phyloP scores from a whole-genome alignment of 2,329 filamentous ascomycete species.

The Lasiodiplodia sp. region DNA sequence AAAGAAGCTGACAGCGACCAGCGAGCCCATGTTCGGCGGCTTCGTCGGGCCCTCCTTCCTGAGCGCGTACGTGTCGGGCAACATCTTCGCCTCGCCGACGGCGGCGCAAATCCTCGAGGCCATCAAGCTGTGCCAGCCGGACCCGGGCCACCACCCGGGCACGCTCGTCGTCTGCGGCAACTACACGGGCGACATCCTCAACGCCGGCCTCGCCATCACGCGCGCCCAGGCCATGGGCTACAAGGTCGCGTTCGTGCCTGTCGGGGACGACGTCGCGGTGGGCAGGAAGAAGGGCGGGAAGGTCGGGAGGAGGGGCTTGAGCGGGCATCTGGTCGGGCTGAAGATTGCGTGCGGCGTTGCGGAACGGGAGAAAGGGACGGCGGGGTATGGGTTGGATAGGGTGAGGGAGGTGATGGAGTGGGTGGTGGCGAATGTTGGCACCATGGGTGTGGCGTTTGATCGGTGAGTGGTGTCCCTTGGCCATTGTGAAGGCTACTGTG shows the following conservation, averaged over 20 bases:
- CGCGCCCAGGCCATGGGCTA: conserved; percentile 64
- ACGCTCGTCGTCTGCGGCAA: conserved; percentile 69
- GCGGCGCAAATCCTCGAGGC: conserved; percentile 69
- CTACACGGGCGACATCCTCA: conserved; percentile 70
- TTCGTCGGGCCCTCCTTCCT: conserved; percentile 70
- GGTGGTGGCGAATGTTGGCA: conserved; percentile 44
- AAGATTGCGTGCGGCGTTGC: conserved; percentile 67
- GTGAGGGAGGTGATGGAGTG: conserved; percentile 48
- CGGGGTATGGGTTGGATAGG: conserved; percentile 39
- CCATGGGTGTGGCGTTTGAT: conserved; percentile 12
- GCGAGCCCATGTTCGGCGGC: conserved; percentile 68
- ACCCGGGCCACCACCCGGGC: conserved; percentile 46
- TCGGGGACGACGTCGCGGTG: conserved; percentile 71
- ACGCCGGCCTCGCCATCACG: conserved; percentile 67
- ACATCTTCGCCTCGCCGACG: conserved; percentile 70
- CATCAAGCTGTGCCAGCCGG: conserved; percentile 62
- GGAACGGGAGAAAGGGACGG: conserved; percentile 32
- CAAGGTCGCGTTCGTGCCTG: conserved; percentile 65
- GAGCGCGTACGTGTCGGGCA: conserved; percentile 66
- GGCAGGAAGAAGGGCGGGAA: conserved; percentile 62
- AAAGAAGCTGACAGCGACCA: conserved; percentile 40
- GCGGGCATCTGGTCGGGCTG: conserved; percentile 66
- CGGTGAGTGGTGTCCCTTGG: conserved; percentile 30
- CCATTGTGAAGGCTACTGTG: conserved; percentile 42
- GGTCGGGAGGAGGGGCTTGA: conserved; percentile 68